Percentiles rank a stretch among this genome's conserved stretches.
These are phyloP conservation scores for Pichia sp. DNA, from an alignment of 1,139 yeast genomes.

Conservation along the genomic window DNA sequence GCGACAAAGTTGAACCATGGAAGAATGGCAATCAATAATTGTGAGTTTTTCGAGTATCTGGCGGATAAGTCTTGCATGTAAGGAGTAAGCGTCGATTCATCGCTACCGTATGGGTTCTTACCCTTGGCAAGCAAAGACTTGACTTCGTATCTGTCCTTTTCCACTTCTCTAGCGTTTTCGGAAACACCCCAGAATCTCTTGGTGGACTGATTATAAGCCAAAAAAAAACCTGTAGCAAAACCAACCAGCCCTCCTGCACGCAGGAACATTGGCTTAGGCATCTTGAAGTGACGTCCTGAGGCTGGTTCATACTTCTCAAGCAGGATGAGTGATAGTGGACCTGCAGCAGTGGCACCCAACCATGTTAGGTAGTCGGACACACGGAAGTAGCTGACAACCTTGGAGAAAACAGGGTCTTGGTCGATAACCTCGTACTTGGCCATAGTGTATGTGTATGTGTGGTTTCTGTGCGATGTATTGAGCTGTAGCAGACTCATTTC, in stretches of 20 bases:
- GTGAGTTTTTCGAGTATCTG: conserved; percentile 75
- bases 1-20: conserved; percentile 83
- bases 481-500: not conserved
- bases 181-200: conserved; percentile 75
- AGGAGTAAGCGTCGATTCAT: conserved; percentile 49
- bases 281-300: conserved; percentile 55
- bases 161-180: conserved; percentile 71
- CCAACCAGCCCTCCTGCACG: conserved; percentile 62
- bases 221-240: conserved; percentile 63
- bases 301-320: conserved; percentile 64
- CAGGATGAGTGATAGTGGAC: conserved; percentile 56
- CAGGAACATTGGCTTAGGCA: conserved; percentile 54
- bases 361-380: conserved; percentile 60
- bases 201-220: conserved; percentile 63
- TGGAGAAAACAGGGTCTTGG: conserved; percentile 69
- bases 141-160: conserved; percentile 69
- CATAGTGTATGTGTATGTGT: conserved; percentile 18
- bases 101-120: conserved; percentile 62
- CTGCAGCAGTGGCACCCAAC: conserved; percentile 61
- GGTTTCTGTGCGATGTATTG: not conserved
- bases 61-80: conserved; percentile 75
- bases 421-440: conserved; percentile 48
- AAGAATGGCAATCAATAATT: conserved; percentile 53
- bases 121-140: conserved; percentile 66
- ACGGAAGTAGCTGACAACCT: conserved; percentile 73